Conservation (phyloP, 2,329 filamentous ascomycete species). For the Colletotrichum cordylinicola region DNA sequence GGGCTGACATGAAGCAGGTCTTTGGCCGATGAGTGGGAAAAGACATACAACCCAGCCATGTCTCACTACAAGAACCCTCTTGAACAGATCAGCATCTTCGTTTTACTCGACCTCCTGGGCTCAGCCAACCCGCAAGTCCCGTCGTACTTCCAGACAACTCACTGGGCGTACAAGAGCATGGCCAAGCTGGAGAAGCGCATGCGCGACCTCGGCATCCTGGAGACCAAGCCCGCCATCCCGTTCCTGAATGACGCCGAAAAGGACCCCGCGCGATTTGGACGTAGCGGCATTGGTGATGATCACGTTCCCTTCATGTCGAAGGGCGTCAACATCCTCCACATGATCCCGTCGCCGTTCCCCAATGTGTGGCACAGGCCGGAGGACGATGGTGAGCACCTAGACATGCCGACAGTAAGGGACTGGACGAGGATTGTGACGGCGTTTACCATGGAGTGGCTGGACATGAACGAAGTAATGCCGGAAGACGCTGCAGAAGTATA, state of each 20-base stretch:
- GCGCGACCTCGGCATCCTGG: conserved; percentile 60
- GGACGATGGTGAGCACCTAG: conserved; percentile 77
- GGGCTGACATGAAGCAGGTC: conserved; percentile 44
- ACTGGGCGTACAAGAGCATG: conserved; percentile 80
- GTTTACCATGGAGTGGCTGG: conserved; percentile 82
- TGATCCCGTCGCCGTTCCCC: conserved; percentile 77
- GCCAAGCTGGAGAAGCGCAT: conserved; percentile 70
- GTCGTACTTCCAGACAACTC: conserved; percentile 78
- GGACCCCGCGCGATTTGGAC: conserved; percentile 36
- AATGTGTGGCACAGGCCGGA: conserved; percentile 73
- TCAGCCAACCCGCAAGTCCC: conserved; percentile 64
- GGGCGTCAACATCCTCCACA: conserved; percentile 77
- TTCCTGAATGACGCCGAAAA: conserved; percentile 66
- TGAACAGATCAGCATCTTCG: conserved; percentile 76
- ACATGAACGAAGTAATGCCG: conserved; percentile 56
- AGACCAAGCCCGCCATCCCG: conserved; percentile 34
- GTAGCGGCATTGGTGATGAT: conserved; percentile 67
- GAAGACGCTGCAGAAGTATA: not conserved
- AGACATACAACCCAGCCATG: conserved; percentile 66
- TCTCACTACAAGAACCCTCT: conserved; percentile 74
- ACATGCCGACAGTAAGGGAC: conserved; percentile 74
- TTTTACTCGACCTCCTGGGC: conserved; percentile 78
- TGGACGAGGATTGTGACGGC: conserved; percentile 77
- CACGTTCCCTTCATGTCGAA: conserved; percentile 78
- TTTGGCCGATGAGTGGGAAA: conserved; percentile 76